These are phyloP conservation scores for Mycena vitilis DNA, from an alignment of 768 basidiomycete species.

Conservation along the genomic window DNA sequence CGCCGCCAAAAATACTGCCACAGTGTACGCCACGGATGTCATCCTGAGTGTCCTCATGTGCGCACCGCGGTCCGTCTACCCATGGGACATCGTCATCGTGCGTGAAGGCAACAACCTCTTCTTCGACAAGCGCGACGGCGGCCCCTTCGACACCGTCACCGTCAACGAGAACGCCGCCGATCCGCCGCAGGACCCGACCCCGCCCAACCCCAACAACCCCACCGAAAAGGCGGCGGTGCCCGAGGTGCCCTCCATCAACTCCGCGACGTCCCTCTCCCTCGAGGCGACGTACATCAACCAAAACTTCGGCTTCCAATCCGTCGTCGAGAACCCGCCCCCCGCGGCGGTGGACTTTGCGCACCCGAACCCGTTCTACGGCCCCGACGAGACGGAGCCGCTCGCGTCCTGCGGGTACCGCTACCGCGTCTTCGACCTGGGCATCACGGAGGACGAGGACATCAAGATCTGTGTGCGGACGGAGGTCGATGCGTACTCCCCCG, in stretches of 20 bases:
- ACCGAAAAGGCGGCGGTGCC: slow-evolving; percentile 69
- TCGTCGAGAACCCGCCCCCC: slow-evolving; percentile 74
- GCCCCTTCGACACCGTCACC: slow-evolving; percentile 96
- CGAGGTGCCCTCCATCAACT: slow-evolving; percentile 89
- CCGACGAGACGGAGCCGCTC: slow-evolving; percentile 94
- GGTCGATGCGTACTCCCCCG: slow-evolving; percentile 86
- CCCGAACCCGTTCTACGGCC: slow-evolving; percentile 95
- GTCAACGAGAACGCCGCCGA: slow-evolving; percentile 99
- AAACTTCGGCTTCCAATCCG: slow-evolving; percentile 97
- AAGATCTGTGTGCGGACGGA: slow-evolving; percentile 95
- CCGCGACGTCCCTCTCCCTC: slow-evolving; percentile 91
- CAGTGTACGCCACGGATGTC: slow-evolving; percentile 93
- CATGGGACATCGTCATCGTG: slow-evolving; percentile 98
- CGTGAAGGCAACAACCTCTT: slow-evolving; percentile 94
- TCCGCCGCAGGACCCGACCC: slow-evolving; percentile 85
- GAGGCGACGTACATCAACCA: slow-evolving; percentile 99
- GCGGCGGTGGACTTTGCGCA: slow-evolving; percentile 79
- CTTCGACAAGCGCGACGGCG: slow-evolving; percentile 97
- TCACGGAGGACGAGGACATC: slow-evolving; percentile 91
- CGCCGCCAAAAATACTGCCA: slow-evolving; percentile 82
- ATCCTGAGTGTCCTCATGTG: slow-evolving; percentile 97
- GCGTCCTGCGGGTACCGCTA: slow-evolving; percentile 98
- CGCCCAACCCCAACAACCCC: slow-evolving; percentile 83
- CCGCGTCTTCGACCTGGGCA: slow-evolving; percentile 91
- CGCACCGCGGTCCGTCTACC: slow-evolving; percentile 93